A percentile compares a stretch with the other conserved stretches of the same genome.
phyloP scores from a whole-genome alignment of 108 stramenopile genomes.

The Mediolabrus comicus region DNA sequence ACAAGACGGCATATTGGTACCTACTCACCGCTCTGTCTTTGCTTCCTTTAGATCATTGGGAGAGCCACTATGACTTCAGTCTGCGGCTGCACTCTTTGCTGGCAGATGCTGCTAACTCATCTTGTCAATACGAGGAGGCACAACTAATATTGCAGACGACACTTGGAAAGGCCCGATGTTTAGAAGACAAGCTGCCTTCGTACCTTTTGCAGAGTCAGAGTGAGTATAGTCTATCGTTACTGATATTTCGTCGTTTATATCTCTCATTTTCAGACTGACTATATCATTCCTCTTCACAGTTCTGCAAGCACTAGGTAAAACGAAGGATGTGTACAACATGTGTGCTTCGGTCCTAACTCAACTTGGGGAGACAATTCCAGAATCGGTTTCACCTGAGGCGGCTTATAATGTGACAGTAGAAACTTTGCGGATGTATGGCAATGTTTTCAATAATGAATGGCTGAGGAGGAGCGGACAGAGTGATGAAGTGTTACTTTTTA shows the following conservation, averaged over 20 bases:
- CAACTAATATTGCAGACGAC: background rate
- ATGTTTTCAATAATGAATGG: background rate
- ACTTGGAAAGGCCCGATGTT: background rate
- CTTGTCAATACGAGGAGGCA: conserved; percentile 12
- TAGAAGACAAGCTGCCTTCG: conserved; percentile 13
- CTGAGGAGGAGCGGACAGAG: background rate
- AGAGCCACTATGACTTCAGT: background rate
- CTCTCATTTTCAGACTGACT: background rate
- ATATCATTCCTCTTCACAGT: background rate
- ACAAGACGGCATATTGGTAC: background rate
- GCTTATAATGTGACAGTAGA: background rate
- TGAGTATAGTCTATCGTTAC: background rate
- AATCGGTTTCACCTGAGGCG: background rate
- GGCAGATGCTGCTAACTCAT: background rate
- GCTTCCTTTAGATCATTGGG: background rate
- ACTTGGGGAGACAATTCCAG: background rate
- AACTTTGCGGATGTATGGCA: background rate
- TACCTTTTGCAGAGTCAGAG: background rate
- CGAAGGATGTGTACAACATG: background rate
- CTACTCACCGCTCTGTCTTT: background rate
- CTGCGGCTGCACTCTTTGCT: background rate
- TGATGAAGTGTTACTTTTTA: background rate
- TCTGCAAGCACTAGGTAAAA: background rate
- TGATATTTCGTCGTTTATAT: background rate
- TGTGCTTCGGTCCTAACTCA: background rate